Evolutionary conservation across 176 grass and related monocot genomes (phyloP), one percentile per base, ranked within the genome.

Genomic region (Ensete ventricosum): DNA sequence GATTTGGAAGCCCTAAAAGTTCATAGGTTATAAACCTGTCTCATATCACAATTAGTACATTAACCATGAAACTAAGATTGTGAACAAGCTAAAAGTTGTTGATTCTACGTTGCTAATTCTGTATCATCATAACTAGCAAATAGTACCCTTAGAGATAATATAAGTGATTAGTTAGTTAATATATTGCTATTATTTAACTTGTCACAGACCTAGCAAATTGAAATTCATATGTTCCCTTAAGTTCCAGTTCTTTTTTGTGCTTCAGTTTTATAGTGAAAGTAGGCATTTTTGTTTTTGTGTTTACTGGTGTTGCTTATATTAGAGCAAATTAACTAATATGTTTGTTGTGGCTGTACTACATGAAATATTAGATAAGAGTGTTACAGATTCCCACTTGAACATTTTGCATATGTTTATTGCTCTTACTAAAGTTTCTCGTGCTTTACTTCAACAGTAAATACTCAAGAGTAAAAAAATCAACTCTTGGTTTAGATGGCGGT

Each of bases 381-480:
- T 26, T 13, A 65, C 26, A 12, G 9, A 65, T 27, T 27, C 12
- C 63, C 63, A 13, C 10, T 27, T 29, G 34, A 65, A 26, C 21
- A 65, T 65, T 65, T 26, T 65, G 13, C 11, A 13, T 65, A 1
- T 51, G 51, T 25, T 73, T 64, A 49, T 82, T 81, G 24, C 27
- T 64, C 73, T 60, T 84, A 72, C 53, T 79, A 62, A 80, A 71
- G 13, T 77, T 54, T 3, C n/a, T 3, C n/a, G 19, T 73, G 70
- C 9, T 87, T 83, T 66, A 27, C 69, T 84, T 78, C 76, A 54
- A 81, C 73, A 94, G 95, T 55, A 98, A 93, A 83, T 98, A 98
- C 67, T 85, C 90, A 59, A 81, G 80, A 66, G 95, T 98, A 74
- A 91, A 82, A 82, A 99, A 99, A 80, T 87, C 80, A 81, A 91